Conservation (phyloP, 2,329 filamentous ascomycete genomes). For the Botrytis fabae region DNA sequence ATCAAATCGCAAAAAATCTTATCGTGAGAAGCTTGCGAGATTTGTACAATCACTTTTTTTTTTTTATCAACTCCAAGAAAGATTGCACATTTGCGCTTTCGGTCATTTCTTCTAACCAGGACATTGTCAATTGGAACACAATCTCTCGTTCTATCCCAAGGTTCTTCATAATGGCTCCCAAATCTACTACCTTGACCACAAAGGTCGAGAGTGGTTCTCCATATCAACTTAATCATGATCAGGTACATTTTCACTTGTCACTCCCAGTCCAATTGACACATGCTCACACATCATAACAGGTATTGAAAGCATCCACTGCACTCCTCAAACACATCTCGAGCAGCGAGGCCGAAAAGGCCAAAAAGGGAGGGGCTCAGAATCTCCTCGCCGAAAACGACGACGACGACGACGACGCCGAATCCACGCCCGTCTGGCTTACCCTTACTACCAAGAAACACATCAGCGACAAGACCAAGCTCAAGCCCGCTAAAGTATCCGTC, state of each 20-base stretch:
- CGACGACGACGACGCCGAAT: constrained; percentile 46
- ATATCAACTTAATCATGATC: constrained; percentile 40
- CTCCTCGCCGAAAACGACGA: constrained; percentile 49
- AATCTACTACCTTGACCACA: constrained; percentile 37
- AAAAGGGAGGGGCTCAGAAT: constrained; percentile 54
- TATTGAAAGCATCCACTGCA: constrained; percentile 62
- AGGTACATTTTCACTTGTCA: constrained; percentile 33
- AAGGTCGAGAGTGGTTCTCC: constrained; percentile 41
- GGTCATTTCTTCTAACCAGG: neutral
- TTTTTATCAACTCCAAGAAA: constrained; percentile 12
- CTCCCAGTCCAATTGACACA: neutral
- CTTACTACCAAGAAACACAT: constrained; percentile 67
- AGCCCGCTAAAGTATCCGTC: constrained; percentile 78
- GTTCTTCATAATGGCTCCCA: constrained; percentile 34
- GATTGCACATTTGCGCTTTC: constrained; percentile 13
- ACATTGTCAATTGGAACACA: neutral
- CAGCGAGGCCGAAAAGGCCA: constrained; percentile 46
- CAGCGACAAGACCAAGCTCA: constrained; percentile 72
- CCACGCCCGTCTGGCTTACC: constrained; percentile 60
- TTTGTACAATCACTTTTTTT: constrained; percentile 8
- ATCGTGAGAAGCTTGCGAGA: constrained; percentile 15
- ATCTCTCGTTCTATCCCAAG: neutral
- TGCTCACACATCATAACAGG: constrained; percentile 43
- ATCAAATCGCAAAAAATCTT: constrained; percentile 22
- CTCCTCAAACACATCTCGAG: constrained; percentile 63